These are phyloP conservation scores for Closterium sp. DNA, from an alignment of 139 green algal species.

Conservation along the genomic window DNA sequence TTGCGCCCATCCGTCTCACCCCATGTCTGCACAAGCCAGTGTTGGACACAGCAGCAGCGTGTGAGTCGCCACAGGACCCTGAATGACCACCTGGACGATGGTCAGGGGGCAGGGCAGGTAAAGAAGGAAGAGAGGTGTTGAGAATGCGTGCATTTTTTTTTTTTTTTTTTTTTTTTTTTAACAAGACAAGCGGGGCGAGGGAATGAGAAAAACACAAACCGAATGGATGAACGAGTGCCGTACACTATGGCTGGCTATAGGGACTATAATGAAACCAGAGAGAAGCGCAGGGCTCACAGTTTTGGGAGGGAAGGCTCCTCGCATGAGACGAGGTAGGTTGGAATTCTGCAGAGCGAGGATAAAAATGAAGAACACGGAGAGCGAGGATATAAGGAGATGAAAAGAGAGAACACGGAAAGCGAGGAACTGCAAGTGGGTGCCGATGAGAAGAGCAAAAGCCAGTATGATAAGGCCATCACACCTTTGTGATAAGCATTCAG, in stretches of 20 bases:
- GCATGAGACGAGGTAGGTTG: conserved; percentile 34
- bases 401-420: not conserved
- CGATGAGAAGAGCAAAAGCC: too few species aligned
- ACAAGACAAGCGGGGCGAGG: too few species aligned
- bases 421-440: too few species aligned
- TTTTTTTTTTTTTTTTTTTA: too few species aligned
- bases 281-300: conserved; percentile 5
- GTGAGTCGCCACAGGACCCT: conserved; percentile 12
- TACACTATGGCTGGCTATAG: too few species aligned
- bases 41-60: conserved; percentile 32
- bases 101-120: not conserved
- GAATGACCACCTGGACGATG: conserved; percentile 32
- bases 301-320: conserved; percentile 23
- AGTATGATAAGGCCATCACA: too few species aligned
- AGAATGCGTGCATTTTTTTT: too few species aligned
- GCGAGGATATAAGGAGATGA: not conserved
- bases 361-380: not conserved
- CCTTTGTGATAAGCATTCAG: too few species aligned
- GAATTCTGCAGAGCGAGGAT: not conserved
- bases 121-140: not conserved
- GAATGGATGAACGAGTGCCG: too few species aligned
- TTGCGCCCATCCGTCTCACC: conserved; percentile 3
- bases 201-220: too few species aligned
- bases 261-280: not conserved
- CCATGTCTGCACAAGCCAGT: conserved; percentile 43